These are phyloP conservation scores for Geosmithia morbida DNA, from an alignment of 2,329 filamentous ascomycete genomes.

Conservation along the genomic window DNA sequence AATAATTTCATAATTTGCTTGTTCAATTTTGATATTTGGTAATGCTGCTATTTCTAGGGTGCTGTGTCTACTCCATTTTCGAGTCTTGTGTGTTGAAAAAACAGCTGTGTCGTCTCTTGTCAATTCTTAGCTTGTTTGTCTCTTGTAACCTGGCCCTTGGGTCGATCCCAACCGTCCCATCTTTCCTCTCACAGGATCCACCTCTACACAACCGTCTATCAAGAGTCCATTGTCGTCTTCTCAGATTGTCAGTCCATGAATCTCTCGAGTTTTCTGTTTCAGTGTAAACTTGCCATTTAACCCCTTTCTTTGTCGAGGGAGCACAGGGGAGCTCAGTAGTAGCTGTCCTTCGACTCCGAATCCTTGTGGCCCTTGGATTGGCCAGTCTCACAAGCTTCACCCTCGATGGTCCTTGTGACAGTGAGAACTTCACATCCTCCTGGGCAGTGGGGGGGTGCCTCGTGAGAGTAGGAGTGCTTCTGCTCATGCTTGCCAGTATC, in stretches of 20 bases:
- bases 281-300: not conserved
- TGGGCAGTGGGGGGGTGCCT: not conserved
- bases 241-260: not conserved
- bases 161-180: not conserved
- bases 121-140: not conserved
- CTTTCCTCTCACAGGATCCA: not conserved
- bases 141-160: not conserved
- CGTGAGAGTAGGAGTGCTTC: not conserved
- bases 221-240: not conserved
- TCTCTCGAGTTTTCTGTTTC: not conserved
- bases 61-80: not conserved
- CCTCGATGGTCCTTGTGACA: not conserved
- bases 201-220: not conserved
- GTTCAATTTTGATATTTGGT: not conserved
- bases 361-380: not conserved
- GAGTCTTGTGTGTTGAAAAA: not conserved
- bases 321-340: not conserved
- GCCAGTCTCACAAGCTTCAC: not conserved
- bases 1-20: not conserved
- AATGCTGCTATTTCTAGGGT: not conserved
- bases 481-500: not conserved
- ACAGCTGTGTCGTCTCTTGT: not conserved
- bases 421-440: not conserved
- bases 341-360: not conserved
- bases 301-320: not conserved